phyloP scores from a whole-genome alignment of 768 basidiomycete genomes.

The Termitomyces sp. region DNA sequence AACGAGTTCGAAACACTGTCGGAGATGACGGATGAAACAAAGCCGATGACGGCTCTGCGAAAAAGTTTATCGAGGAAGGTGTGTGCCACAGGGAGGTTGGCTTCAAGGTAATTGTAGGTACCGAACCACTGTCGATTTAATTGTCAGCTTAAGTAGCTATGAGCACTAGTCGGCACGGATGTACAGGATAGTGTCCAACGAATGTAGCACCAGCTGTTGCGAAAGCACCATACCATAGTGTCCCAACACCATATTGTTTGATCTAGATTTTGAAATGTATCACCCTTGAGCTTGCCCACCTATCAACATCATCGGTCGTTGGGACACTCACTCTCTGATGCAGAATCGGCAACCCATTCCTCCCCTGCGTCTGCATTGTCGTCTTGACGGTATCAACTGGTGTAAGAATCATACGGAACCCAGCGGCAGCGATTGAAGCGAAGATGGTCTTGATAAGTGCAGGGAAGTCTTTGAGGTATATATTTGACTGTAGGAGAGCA shows the following conservation, averaged over 20 bases:
- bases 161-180: conserved; percentile 12
- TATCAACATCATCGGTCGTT: conserved; percentile 9
- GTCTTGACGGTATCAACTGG: conserved; percentile 96
- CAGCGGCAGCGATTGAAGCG: conserved; percentile 72
- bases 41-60: conserved; percentile 89
- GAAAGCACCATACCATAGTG: conserved; percentile 86
- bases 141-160: background rate
- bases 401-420: conserved; percentile 86
- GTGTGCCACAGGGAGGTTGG: conserved; percentile 49
- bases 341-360: conserved; percentile 60
- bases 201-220: conserved; percentile 94
- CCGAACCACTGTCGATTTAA: conserved; percentile 60
- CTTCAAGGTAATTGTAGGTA: conserved; percentile 80
- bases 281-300: background rate
- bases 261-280: conserved; percentile 35
- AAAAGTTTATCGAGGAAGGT: conserved; percentile 52
- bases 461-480: conserved; percentile 62
- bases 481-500: conserved; percentile 75
- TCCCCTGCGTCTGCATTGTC: conserved; percentile 89
- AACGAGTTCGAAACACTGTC: conserved; percentile 87
- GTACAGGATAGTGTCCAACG: conserved; percentile 83
- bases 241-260: conserved; percentile 66
- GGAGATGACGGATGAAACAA: conserved; percentile 77
- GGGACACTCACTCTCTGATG: conserved; percentile 47
- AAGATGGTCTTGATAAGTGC: conserved; percentile 69